Evolutionary conservation across 23 red algal species (phyloP).

Genomic region (Gracilaria gracilis): DNA sequence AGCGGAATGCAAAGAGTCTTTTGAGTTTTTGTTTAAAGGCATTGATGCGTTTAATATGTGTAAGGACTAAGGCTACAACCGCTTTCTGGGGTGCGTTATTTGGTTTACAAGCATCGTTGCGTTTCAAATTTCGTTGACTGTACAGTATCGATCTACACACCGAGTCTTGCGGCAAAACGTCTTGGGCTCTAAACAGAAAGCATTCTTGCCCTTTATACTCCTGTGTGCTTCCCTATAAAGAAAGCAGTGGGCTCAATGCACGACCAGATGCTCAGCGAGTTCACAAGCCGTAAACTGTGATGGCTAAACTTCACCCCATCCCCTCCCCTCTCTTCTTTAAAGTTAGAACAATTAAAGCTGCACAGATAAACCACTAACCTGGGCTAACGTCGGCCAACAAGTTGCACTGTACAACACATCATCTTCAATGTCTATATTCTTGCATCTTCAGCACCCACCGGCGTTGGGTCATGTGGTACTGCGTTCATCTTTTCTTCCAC

Average conservation of each 20-base stretch:
- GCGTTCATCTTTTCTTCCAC: background rate
- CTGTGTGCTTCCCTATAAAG: background rate
- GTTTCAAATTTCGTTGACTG: too few species aligned
- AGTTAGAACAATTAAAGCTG: background rate
- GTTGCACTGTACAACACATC: background rate
- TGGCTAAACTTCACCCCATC: background rate
- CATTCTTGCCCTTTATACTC: background rate
- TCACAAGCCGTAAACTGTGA: background rate
- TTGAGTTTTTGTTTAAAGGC: too few species aligned
- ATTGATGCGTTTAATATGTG: too few species aligned
- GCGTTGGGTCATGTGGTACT: background rate
- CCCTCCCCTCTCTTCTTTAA: background rate
- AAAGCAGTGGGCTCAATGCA: background rate
- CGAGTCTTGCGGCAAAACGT: too few species aligned
- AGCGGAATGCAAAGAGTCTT: too few species aligned
- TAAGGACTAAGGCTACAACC: too few species aligned
- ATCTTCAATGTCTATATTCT: background rate
- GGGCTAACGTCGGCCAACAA: too few species aligned
- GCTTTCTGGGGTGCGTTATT: too few species aligned
- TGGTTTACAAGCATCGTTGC: too few species aligned
- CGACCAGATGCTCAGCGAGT: background rate
- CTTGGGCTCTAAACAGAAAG: too few species aligned
- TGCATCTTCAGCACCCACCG: background rate
- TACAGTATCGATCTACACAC: too few species aligned
- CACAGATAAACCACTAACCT: too few species aligned